These are phyloP conservation scores for Fusarium zealandicum DNA, from an alignment of 2,329 filamentous ascomycete species.

Conservation along the genomic window DNA sequence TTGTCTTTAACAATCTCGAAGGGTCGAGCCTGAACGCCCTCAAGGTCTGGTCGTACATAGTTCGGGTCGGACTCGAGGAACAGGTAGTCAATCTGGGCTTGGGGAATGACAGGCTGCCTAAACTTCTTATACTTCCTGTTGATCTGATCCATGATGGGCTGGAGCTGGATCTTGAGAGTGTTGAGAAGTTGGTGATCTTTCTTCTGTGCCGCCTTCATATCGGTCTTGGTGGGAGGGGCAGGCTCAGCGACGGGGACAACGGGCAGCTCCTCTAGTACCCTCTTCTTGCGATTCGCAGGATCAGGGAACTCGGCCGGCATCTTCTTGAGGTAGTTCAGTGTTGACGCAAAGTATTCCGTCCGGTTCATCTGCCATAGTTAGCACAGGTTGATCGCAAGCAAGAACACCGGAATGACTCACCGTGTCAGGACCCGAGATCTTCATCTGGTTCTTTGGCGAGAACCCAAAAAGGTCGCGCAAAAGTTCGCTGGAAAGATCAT, in stretches of 20 bases:
- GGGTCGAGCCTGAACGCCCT: slow-evolving; percentile 67
- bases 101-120: slow-evolving; percentile 78
- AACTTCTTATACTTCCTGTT: slow-evolving; percentile 91
- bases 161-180: slow-evolving; percentile 84
- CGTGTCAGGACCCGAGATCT: slow-evolving; percentile 70
- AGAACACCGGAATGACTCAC: slow-evolving; percentile 51
- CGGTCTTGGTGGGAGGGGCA: slow-evolving; percentile 74
- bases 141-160: slow-evolving; percentile 97
- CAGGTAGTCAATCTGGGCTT: slow-evolving; percentile 78
- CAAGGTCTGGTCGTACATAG: slow-evolving; percentile 66
- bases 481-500: slow-evolving; percentile 68
- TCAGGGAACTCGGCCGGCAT: slow-evolving; percentile 87
- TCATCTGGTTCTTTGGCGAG: slow-evolving; percentile 78
- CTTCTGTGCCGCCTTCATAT: slow-evolving; percentile 81
- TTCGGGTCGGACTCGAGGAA: slow-evolving; percentile 83
- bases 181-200: slow-evolving; percentile 86
- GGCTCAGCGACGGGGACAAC: slow-evolving; percentile 77
- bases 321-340: slow-evolving; percentile 79
- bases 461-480: slow-evolving; percentile 84
- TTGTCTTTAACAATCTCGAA: slow-evolving; percentile 83
- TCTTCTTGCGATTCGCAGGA: slow-evolving; percentile 83
- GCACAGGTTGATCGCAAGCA: neutral
- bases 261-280: slow-evolving; percentile 78
- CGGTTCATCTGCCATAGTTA: slow-evolving; percentile 60
- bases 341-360: slow-evolving; percentile 78